phyloP scores from a whole-genome alignment of 1,284 basidiomycete genomes.

The Naganishia sp. region DNA sequence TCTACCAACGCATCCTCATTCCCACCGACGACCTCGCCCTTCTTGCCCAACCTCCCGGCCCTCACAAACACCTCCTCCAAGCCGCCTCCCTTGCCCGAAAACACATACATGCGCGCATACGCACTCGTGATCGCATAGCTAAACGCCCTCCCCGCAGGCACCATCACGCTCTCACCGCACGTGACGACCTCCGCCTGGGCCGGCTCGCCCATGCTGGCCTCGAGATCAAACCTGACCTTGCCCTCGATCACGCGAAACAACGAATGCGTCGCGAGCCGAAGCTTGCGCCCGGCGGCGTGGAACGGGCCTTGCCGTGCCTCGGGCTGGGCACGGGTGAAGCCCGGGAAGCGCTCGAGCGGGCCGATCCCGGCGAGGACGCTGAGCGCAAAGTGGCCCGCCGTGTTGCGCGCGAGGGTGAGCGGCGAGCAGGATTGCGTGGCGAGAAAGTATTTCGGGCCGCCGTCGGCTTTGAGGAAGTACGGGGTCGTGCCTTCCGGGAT shows the following conservation, averaged over 20 bases:
- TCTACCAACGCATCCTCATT: constrained; percentile 6
- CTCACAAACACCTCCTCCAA: constrained; percentile 33
- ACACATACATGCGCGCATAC: constrained; percentile 30
- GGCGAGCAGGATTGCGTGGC: constrained; percentile 31
- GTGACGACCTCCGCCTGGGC: constrained; percentile 13
- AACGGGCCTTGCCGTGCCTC: constrained; percentile 18
- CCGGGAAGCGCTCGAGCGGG: constrained; percentile 12
- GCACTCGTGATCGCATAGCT: constrained; percentile 26
- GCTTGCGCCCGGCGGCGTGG: neutral
- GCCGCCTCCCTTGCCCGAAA: constrained; percentile 31
- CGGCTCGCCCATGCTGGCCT: neutral
- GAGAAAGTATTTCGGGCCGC: constrained; percentile 31
- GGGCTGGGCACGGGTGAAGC: constrained; percentile 12
- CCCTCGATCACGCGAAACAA: constrained; percentile 32
- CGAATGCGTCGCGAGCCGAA: constrained; percentile 26
- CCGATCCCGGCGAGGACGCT: constrained; percentile 32
- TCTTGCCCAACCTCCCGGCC: constrained; percentile 25
- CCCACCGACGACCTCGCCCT: constrained; percentile 32
- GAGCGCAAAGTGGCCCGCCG: constrained; percentile 22
- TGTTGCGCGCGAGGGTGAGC: constrained; percentile 17
- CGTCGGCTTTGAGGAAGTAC: constrained; percentile 30
- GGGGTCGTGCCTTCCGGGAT: constrained; percentile 24
- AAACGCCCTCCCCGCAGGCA: constrained; percentile 26
- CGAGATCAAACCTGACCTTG: constrained; percentile 24
- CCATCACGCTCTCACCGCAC: constrained; percentile 27